phyloP scores from a whole-genome alignment of 2,329 filamentous ascomycete genomes.

The Tolypocladium tropicale region DNA sequence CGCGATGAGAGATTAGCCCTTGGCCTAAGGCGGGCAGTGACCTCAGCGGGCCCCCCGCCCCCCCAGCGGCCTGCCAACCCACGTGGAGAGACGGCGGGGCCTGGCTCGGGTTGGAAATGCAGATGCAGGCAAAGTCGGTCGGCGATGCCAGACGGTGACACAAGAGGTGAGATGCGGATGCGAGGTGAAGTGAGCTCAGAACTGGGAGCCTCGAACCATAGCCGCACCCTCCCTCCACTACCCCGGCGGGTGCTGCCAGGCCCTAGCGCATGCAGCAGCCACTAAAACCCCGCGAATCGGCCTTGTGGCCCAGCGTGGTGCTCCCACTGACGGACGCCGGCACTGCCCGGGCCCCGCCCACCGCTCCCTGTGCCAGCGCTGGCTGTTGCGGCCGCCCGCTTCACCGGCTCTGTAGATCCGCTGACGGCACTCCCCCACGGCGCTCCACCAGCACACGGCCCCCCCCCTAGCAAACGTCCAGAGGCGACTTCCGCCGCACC shows the following conservation, averaged over 20 bases:
- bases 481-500: slow-evolving; percentile 1
- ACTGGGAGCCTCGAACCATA: neutral
- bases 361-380: neutral
- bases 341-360: neutral
- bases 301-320: slow-evolving; percentile 16
- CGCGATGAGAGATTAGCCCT: too few species aligned
- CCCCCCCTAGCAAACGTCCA: neutral
- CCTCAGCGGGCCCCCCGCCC: too few species aligned
- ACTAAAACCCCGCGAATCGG: slow-evolving; percentile 18
- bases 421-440: neutral
- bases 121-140: neutral
- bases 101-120: neutral
- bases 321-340: slow-evolving; percentile 4
- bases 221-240: neutral
- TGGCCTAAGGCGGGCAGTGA: too few species aligned
- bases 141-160: neutral
- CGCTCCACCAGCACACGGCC: neutral
- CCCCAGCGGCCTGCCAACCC: neutral
- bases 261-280: slow-evolving; percentile 7
- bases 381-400: too few species aligned
- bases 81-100: neutral
- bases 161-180: neutral
- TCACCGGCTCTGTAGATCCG: neutral
- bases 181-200: neutral
- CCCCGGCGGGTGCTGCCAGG: neutral